Evolutionary conservation across 2,329 filamentous ascomycete genomes (phyloP).

Genomic region (Bipolaris zeicola): DNA sequence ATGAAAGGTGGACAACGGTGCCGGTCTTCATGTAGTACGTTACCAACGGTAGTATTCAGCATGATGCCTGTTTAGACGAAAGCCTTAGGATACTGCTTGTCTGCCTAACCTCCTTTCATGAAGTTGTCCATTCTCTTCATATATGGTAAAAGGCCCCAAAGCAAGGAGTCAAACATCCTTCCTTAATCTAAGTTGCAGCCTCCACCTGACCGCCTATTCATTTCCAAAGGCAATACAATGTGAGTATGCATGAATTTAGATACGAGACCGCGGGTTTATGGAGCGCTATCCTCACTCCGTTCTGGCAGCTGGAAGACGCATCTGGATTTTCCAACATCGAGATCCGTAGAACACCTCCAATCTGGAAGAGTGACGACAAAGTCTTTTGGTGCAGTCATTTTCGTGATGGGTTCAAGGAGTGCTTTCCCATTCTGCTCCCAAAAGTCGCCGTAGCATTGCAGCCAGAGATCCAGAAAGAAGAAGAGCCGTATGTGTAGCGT

Average conservation of each 20-base stretch:
- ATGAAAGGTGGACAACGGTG: neutral
- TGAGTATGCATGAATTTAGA: neutral
- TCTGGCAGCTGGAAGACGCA: conserved; percentile 14
- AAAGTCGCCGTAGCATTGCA: conserved; percentile 12
- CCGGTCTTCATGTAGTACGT: neutral
- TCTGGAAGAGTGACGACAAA: conserved; percentile 28
- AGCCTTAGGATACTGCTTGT: too few relatives aligned
- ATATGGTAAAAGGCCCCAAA: neutral
- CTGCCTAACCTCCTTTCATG: too few relatives aligned
- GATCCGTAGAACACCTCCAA: conserved; percentile 15
- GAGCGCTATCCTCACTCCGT: neutral
- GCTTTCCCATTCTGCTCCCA: conserved; percentile 21
- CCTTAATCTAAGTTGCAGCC: neutral
- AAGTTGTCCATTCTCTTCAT: neutral
- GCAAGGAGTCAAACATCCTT: neutral
- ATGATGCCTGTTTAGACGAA: too few relatives aligned
- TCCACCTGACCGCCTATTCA: neutral
- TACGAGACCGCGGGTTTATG: neutral
- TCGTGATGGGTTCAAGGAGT: conserved; percentile 19
- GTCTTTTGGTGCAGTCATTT: conserved; percentile 15
- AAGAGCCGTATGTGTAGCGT: conserved; percentile 20
- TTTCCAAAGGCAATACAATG: too few relatives aligned
- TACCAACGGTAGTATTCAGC: too few relatives aligned
- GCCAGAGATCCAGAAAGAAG: conserved; percentile 9
- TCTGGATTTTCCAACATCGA: conserved; percentile 19